A percentile compares a stretch with the other conserved stretches of the same genome.
These are phyloP conservation scores for Leucaena leucocephala DNA, from an alignment of 306 rosid species.

Conservation along the genomic window DNA sequence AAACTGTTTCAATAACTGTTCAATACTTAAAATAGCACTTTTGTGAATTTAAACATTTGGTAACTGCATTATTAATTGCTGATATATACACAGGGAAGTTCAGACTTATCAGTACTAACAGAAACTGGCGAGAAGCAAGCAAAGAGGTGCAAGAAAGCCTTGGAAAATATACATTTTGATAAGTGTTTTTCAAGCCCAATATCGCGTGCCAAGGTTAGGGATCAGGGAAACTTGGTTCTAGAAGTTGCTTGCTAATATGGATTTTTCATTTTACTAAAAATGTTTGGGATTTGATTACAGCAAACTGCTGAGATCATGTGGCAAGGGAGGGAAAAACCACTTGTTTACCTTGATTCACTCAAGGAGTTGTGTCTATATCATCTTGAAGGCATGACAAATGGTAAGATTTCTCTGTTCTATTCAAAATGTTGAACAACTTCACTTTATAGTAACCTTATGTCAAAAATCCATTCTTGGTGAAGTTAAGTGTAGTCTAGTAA, in stretches of 20 bases:
- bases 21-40: slow-evolving; percentile 3
- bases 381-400: slow-evolving; percentile 89
- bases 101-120: slow-evolving; percentile 71
- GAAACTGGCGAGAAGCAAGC: slow-evolving; percentile 68
- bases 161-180: slow-evolving; percentile 61
- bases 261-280: slow-evolving; percentile 24
- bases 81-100: slow-evolving; percentile 53
- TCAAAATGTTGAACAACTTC: slow-evolving; percentile 3
- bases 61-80: background rate
- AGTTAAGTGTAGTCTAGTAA: slow-evolving; percentile 7
- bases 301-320: slow-evolving; percentile 77
- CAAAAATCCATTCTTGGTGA: background rate
- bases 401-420: slow-evolving; percentile 48
- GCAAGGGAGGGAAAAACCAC: slow-evolving; percentile 64
- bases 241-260: slow-evolving; percentile 3
- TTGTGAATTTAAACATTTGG: background rate
- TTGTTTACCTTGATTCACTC: slow-evolving; percentile 67
- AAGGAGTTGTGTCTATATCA: slow-evolving; percentile 69
- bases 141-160: slow-evolving; percentile 62
- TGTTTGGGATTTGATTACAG: slow-evolving; percentile 46
- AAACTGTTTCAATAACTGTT: slow-evolving; percentile 12
- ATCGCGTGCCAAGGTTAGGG: slow-evolving; percentile 76
- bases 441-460: background rate
- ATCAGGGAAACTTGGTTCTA: slow-evolving; percentile 18
- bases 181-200: slow-evolving; percentile 74